Evolutionary conservation across 106 monocot species (phyloP).

Genomic region (Triglochin maritima): DNA sequence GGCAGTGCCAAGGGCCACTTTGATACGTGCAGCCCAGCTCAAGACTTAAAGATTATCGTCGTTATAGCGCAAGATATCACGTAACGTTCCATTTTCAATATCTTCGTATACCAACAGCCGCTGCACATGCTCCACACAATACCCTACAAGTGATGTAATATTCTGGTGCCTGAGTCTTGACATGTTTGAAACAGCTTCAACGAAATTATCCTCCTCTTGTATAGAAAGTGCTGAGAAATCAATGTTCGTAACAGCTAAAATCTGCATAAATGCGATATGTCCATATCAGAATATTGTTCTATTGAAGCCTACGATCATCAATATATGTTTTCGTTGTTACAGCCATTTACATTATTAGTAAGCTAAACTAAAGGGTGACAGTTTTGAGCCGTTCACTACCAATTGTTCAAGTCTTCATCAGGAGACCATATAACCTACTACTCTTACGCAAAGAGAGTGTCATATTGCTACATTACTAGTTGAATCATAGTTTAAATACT

Average conservation of each 20-base stretch:
- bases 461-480: no score
- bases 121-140: conserved; percentile 77
- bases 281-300: background rate
- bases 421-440: no score
- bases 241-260: conserved; percentile 82
- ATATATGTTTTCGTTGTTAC: no score
- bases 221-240: conserved; percentile 63
- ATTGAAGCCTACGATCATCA: no score
- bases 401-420: no score
- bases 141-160: conserved; percentile 54
- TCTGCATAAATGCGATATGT: conserved; percentile 23
- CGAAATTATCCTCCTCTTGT: conserved; percentile 80
- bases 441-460: no score
- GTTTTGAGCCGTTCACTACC: no score
- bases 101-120: conserved; percentile 71
- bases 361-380: no score
- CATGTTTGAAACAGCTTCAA: conserved; percentile 78
- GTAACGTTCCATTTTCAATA: conserved; percentile 66
- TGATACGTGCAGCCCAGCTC: conserved; percentile 73
- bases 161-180: conserved; percentile 74
- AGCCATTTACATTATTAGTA: no score
- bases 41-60: conserved; percentile 44
- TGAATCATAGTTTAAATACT: no score
- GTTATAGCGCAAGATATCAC: conserved; percentile 60
- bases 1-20: conserved; percentile 74